Evolutionary conservation across 73 alveolate genomes (phyloP), one percentile per base, ranked within the genome.

Genomic region (Symbiodinium natans): DNA sequence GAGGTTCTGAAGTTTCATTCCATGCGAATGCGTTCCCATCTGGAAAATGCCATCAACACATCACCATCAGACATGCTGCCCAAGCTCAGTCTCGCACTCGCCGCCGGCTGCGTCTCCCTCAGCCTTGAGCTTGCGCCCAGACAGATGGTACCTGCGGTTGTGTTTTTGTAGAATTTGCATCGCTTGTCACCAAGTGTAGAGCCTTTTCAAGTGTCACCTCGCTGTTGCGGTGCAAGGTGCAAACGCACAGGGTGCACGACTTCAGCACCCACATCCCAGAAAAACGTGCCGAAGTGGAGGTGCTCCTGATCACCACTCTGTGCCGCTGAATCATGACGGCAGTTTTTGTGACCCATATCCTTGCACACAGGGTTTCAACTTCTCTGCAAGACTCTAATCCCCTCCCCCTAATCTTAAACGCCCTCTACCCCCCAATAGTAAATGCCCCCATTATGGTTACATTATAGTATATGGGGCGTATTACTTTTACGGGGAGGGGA

Each of bases 241-340:
- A n/a, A n/a, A 13, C 59, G 6, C 6, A 13, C 80, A 63, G 80
- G 80, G 80, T 63, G 97, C 97, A 90, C 97, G 40, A 90, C 97
- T 71, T 90, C 97, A 31, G 75, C 97, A 34, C 97, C 97, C 23
- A 90, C 97, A 46, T 90, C 97, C 89, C 97, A 90, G 48, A 90
- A 90, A 89, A 90, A 90, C 80, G 97, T 90, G 46, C 97, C 97
- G 33, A 71, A 73, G 40, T 33, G 74, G 82, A 90, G 21, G 52
- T 90, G 97, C 77, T 90, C 97, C 97, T 90, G 43, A 23, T 29
- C 71, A 52, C 6, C n/a, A n/a, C n/a, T n/a, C n/a, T n/a, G n/a
- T n/a, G n/a, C n/a, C n/a, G n/a, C n/a, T n/a, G n/a, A n/a, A n/a
- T n/a, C n/a, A n/a, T n/a, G n/a, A n/a, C n/a, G n/a, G n/a, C n/a